Conservation (phyloP, 805 yeast genomes). For the Nakazawaea holstii region DNA sequence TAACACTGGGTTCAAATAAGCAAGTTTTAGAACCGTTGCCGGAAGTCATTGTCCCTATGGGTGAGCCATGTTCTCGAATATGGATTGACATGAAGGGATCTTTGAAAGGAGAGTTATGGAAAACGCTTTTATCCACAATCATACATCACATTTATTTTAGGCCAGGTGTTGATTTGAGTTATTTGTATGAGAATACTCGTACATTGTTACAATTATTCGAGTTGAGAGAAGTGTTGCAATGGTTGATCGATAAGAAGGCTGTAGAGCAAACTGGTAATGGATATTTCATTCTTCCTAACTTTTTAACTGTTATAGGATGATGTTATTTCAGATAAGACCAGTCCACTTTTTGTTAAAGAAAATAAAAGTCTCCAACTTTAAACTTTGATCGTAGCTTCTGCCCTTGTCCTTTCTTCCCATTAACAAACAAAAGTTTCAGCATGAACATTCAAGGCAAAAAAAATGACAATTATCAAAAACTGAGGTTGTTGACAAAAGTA, state of each 20-base stretch:
- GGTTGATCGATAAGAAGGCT: conserved; percentile 1
- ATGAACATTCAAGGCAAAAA: no score
- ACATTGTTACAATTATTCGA: conserved; percentile 6
- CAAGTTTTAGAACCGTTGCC: conserved; percentile 12
- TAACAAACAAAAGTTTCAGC: no score
- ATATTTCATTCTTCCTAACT: neutral
- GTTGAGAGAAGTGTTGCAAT: neutral
- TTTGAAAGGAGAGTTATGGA: conserved; percentile 59
- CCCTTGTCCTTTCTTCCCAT: no score
- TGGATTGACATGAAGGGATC: conserved; percentile 71
- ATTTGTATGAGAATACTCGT: neutral
- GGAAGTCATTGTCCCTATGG: conserved; percentile 46
- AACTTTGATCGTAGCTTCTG: no score
- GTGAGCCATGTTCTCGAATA: conserved; percentile 55
- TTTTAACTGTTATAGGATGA: conserved; percentile 1
- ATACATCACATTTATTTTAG: conserved; percentile 39
- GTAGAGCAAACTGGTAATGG: neutral
- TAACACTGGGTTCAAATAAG: conserved; percentile 20
- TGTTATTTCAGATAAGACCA: no score
- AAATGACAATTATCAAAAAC: no score
- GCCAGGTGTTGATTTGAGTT: conserved; percentile 46
- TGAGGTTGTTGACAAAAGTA: no score
- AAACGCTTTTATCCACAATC: conserved; percentile 41
- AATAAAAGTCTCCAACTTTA: no score
- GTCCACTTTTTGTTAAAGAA: no score